Base-by-base conservation (phyloP, 805 yeast genomes). In the Sungouiozyma ichnusensis region DNA sequence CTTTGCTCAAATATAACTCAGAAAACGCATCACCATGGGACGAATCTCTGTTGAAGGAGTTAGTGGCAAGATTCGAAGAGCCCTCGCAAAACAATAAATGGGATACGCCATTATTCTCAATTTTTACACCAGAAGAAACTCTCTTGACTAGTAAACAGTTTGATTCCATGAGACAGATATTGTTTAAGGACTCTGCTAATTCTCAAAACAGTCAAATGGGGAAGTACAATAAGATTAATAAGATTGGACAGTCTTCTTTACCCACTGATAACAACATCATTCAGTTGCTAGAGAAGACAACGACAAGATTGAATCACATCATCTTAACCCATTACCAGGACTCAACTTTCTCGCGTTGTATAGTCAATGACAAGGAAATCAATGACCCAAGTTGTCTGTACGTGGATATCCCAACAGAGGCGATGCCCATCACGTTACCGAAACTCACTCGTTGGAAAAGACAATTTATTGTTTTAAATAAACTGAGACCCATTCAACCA, bases 71-170 rank as follows among this genome's bases (percentile, higher is more conserved):
- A 45, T 92, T 80, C 56, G 98, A 92, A 62, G 98, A 92, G 58
- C 98, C 98, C 0, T 82, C 85, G 56, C 77, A 79, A 27, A 74
- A 76, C 53, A 76, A 81, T 20, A 66, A 96, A 45, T 92, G 98
- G 98, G 98, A 92, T 56, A 77, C 94, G 3, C 98, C 98, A 4
- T 65, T 90, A 46, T 79, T 87, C 55, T 77, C 85, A 0, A 62
- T 88, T 1, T 73, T 78, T 3, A 46, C 61, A 5, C 48, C 54
- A 2, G 52, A 56, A 33, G 66, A 62, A 45, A 32, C 29, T 24
- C 29, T 24, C 9, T 24, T 11, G 9, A 7, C 29, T 11, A 24
- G 29, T 11, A 24, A 24, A 6, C 29, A 24, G 29, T 11, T 24
- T 11, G 29, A 24, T 11, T 7, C 6, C 9, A 24, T 24, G 29